These are phyloP conservation scores for Paecilomyces fulvus DNA, from an alignment of 2,329 filamentous ascomycete genomes.

Conservation along the genomic window DNA sequence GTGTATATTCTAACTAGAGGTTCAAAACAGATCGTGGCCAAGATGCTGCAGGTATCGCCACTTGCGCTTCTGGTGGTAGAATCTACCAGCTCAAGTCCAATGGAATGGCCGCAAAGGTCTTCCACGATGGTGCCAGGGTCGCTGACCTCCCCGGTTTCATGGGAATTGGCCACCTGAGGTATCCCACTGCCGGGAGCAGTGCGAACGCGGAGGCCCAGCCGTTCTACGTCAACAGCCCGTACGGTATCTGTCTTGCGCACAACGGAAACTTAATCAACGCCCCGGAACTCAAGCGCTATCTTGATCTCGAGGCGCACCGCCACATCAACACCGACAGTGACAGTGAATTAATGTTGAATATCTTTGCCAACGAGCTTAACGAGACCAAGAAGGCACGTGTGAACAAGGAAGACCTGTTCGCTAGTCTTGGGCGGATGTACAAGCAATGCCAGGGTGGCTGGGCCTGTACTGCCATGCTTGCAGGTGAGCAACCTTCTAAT, in stretches of 20 bases:
- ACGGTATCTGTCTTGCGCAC: slow-evolving; percentile 71
- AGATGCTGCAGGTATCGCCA: slow-evolving; percentile 81
- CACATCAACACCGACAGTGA: slow-evolving; percentile 89
- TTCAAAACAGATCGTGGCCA: slow-evolving; percentile 57
- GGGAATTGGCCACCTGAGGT: slow-evolving; percentile 78
- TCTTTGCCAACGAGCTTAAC: slow-evolving; percentile 75
- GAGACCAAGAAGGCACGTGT: slow-evolving; percentile 74
- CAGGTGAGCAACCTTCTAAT: slow-evolving; percentile 39
- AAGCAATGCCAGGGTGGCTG: slow-evolving; percentile 64
- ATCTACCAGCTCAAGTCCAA: slow-evolving; percentile 88
- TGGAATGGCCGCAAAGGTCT: slow-evolving; percentile 78
- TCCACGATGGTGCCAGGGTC: slow-evolving; percentile 67
- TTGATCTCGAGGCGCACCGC: slow-evolving; percentile 70
- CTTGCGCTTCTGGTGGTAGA: slow-evolving; percentile 63
- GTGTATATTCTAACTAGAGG: slow-evolving; percentile 19
- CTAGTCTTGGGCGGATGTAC: slow-evolving; percentile 63
- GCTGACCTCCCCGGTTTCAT: slow-evolving; percentile 73
- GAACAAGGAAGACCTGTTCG: slow-evolving; percentile 70
- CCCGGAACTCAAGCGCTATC: slow-evolving; percentile 57
- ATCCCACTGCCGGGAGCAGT: slow-evolving; percentile 80
- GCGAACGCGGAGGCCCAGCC: slow-evolving; percentile 81
- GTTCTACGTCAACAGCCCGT: slow-evolving; percentile 84
- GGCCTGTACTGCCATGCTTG: slow-evolving; percentile 74
- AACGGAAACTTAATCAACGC: slow-evolving; percentile 88
- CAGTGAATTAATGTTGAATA: slow-evolving; percentile 78